Percentiles rank a stretch among this genome's conserved stretches.
Evolutionary conservation across 148 eudicot species (phyloP).

Genomic region (Rhododendron griersonianum): DNA sequence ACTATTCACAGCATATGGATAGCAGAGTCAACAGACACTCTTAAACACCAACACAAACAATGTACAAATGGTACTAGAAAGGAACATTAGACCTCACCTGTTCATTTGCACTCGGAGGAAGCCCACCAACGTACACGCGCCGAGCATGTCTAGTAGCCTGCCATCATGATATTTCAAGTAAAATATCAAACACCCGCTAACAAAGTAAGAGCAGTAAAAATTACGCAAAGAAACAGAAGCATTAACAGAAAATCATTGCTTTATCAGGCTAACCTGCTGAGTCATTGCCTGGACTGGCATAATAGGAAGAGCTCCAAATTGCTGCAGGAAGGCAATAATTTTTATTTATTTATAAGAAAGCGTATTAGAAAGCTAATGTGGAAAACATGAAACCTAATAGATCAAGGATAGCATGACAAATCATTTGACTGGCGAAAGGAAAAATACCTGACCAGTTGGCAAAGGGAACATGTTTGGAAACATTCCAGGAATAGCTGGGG

Average conservation of each 20-base stretch:
- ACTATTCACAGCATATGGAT: not conserved
- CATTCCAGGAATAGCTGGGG: slow-evolving; percentile 71
- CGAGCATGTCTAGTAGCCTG: slow-evolving; percentile 99
- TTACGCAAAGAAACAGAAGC: not conserved
- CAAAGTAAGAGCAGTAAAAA: no score
- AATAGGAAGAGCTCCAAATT: slow-evolving; percentile 76
- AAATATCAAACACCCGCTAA: not conserved
- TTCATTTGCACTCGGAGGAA: slow-evolving; percentile 89
- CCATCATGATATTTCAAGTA: slow-evolving; percentile 7
- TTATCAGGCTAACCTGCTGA: slow-evolving; percentile 69
- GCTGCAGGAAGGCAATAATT: slow-evolving; percentile 15
- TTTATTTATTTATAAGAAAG: not conserved
- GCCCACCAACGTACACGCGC: slow-evolving; percentile 97
- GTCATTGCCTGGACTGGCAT: slow-evolving; percentile 99
- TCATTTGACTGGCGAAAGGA: not conserved
- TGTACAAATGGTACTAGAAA: not conserved
- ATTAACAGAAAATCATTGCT: not conserved
- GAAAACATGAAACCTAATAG: not conserved
- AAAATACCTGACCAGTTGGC: slow-evolving; percentile 60
- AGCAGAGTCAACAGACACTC: not conserved
- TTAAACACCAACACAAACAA: not conserved
- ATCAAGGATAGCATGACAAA: not conserved
- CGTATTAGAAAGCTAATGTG: not conserved
- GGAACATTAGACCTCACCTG: slow-evolving; percentile 48
- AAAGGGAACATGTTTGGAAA: slow-evolving; percentile 69